Evolutionary conservation across 176 grass and related monocot genomes (phyloP).

Genomic region (Juncus inflexus): DNA sequence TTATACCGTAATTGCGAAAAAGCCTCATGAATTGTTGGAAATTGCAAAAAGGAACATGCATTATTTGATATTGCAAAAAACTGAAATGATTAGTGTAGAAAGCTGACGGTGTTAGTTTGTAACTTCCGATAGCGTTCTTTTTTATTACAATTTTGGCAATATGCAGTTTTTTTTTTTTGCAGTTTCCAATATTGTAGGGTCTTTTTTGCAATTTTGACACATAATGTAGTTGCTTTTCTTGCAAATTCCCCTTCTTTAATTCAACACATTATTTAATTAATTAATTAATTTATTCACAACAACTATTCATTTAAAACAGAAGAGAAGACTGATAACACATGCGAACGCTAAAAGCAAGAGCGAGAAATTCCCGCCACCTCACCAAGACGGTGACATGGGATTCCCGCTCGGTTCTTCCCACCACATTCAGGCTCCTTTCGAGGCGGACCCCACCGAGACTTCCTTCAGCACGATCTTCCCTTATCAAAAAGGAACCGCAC

Average conservation of each 20-base stretch:
- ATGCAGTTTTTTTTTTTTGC: no score
- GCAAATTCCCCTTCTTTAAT: constrained; percentile 21
- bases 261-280: no score
- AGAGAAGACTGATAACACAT: constrained; percentile 51
- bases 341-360: constrained; percentile 81
- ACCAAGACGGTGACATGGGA: constrained; percentile 62
- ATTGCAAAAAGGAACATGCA: no score
- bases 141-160: no score
- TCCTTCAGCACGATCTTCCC: constrained; percentile 79
- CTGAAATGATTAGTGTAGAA: no score
- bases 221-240: not conserved
- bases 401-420: constrained; percentile 64
- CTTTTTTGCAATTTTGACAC: no score
- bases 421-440: constrained; percentile 52
- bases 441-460: constrained; percentile 46
- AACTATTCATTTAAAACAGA: constrained; percentile 31
- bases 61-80: no score
- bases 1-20: no score
- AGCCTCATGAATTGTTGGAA: no score
- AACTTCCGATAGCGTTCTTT: no score
- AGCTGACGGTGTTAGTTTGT: no score
- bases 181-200: no score
- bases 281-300: not conserved
- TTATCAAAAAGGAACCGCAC: constrained; percentile 51
- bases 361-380: constrained; percentile 81